Base-by-base conservation (phyloP, 2,329 filamentous ascomycete species). In the Ophiostoma tasmaniense region DNA sequence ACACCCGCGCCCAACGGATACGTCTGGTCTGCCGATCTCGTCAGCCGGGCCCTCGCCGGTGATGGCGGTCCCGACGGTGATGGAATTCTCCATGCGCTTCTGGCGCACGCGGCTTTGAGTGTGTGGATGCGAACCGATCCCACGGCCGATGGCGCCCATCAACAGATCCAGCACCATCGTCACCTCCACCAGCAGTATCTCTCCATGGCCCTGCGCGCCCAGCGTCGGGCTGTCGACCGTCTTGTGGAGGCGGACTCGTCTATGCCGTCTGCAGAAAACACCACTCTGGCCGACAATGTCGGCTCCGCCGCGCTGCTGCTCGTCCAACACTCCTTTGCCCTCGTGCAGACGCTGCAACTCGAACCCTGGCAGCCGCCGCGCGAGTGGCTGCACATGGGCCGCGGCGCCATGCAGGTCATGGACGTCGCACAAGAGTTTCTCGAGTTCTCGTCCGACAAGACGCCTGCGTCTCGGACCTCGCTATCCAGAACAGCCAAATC, bases 311-410 rank as follows among this genome's bases (percentile, higher is more conserved):
- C 75, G 50, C 73, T 79, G 35, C 74, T 74, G 52, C 78, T 79
- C 71, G 70, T 79, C 45, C 74, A 75, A n/a, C 78, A 79, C 72
- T 76, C 76, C 42, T 74, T 79, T 66, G 78, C 77, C 8, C 72
- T 79, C 8, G 78, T 80, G 20, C 78, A 80, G 74, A 79, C 77
- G 13, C 70, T 78, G 59, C 73, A 75, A 22, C 67, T 74, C 33
- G 74, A 76, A 64, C 77, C 77, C 2, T 79, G 78, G 78, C 75
- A 79, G 70, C 78, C 78, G 39, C 78, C 78, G 20, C 65, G 76
- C n/a, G 77, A 79, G 69, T 80, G 73, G 73, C 67, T 75, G 39
- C 72, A 74, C 65, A 73, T 75, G 67, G 74, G 74, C 3, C 75
- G 75, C 13, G 78, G 78, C 22, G 77, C 77, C 1, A 76, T 76